Conservation (phyloP, 371 early-diverging fungal genomes). For the Cokeromyces recurvatus region DNA sequence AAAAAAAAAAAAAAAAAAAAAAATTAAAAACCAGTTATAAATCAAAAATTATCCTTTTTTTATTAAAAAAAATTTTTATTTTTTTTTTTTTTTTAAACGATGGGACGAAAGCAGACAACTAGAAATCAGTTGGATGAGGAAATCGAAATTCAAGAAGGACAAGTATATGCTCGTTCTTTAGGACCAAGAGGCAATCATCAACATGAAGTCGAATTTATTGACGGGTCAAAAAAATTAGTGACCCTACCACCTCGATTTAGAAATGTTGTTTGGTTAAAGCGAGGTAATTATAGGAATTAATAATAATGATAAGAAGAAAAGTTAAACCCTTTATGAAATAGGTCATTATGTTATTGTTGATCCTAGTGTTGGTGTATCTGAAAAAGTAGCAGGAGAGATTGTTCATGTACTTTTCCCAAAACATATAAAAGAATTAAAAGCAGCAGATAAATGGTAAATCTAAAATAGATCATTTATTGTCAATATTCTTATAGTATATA, state of each 20-base stretch:
- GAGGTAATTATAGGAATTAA: conserved; percentile 51
- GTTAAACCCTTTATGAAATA: too few species aligned
- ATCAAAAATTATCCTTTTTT: too few species aligned
- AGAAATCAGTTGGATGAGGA: conserved; percentile 22
- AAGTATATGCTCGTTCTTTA: conserved; percentile 58
- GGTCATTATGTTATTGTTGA: conserved; percentile 71
- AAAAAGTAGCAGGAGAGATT: conserved; percentile 80
- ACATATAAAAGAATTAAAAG: conserved; percentile 69
- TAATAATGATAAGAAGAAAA: not conserved
- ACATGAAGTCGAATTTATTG: conserved; percentile 63
- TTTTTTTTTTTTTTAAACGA: conserved; percentile 7
- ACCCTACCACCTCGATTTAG: conserved; percentile 76
- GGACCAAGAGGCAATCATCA: conserved; percentile 72
- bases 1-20: too few species aligned
- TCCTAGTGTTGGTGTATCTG: conserved; percentile 47
- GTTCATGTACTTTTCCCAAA: conserved; percentile 69
- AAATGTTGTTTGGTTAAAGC: conserved; percentile 80
- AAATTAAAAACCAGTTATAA: not conserved
- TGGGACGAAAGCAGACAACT: conserved; percentile 42
- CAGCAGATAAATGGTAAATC: conserved; percentile 60
- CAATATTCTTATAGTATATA: conserved; percentile 4
- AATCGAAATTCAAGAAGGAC: conserved; percentile 31
- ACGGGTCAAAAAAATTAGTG: conserved; percentile 55
- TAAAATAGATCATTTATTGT: too few species aligned
- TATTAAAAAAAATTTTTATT: not conserved